These are phyloP conservation scores for Dillenia suffruticosa DNA, from an alignment of 164 flowering plant species.

Conservation along the genomic window DNA sequence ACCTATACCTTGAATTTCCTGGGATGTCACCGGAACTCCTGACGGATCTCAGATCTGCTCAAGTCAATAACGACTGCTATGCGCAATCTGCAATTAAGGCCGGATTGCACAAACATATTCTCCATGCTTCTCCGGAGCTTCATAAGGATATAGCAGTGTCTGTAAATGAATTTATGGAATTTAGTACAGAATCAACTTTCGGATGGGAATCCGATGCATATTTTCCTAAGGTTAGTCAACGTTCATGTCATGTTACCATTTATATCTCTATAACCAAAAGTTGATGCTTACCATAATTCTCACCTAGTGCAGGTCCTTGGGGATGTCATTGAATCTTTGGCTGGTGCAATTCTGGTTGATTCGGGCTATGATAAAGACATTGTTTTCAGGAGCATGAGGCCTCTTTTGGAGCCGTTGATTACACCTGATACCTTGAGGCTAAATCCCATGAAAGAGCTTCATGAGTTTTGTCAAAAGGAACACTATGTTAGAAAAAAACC, in stretches of 20 bases:
- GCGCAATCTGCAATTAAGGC: slow-evolving; percentile 58
- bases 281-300: not conserved
- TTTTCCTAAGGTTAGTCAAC: slow-evolving; percentile 56
- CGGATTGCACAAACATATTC: slow-evolving; percentile 56
- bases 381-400: slow-evolving; percentile 62
- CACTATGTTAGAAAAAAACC: slow-evolving; percentile 15
- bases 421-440: slow-evolving; percentile 54
- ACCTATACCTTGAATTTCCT: slow-evolving; percentile 59
- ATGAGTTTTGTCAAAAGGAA: slow-evolving; percentile 35
- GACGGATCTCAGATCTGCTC: slow-evolving; percentile 86
- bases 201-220: slow-evolving; percentile 70
- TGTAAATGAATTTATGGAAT: slow-evolving; percentile 23
- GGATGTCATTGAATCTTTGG: slow-evolving; percentile 86
- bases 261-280: too few species aligned
- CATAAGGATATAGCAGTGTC: slow-evolving; percentile 37
- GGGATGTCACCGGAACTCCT: slow-evolving; percentile 64
- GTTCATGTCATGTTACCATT: not conserved
- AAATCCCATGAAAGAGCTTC: slow-evolving; percentile 61
- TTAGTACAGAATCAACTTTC: slow-evolving; percentile 32
- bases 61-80: slow-evolving; percentile 83
- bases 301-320: slow-evolving; percentile 63
- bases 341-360: slow-evolving; percentile 83
- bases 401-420: slow-evolving; percentile 60
- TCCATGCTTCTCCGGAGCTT: slow-evolving; percentile 51
- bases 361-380: slow-evolving; percentile 50